Percentiles rank a stretch among this genome's conserved stretches.
phyloP scores from a whole-genome alignment of 306 rosid genomes.

The Trifolium pratense region DNA sequence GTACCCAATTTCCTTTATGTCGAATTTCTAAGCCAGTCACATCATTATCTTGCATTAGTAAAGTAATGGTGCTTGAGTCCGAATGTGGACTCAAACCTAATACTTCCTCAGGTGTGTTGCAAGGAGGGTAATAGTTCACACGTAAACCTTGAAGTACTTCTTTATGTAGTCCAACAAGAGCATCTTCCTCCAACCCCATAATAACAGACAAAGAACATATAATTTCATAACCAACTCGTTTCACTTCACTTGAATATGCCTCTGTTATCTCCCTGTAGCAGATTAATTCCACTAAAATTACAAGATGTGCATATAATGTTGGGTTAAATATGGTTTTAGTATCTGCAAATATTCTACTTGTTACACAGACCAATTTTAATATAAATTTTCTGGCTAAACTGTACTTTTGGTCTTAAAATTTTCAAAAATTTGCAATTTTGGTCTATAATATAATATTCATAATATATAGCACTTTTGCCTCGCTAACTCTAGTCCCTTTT shows the following conservation, averaged over 20 bases:
- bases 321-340: too few species aligned
- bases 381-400: too few species aligned
- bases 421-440: too few species aligned
- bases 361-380: too few species aligned
- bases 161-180: constrained; percentile 46
- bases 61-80: constrained; percentile 49
- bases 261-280: constrained; percentile 41
- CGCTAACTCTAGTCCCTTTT: too few species aligned
- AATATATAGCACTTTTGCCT: too few species aligned
- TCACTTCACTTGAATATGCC: constrained; percentile 47
- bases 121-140: constrained; percentile 52
- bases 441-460: too few species aligned
- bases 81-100: constrained; percentile 56
- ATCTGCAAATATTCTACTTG: too few species aligned
- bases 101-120: constrained; percentile 50
- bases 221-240: constrained; percentile 42
- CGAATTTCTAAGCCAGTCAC: constrained; percentile 48
- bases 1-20: constrained; percentile 50
- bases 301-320: neutral
- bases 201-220: constrained; percentile 39
- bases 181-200: constrained; percentile 47
- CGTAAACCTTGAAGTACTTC: constrained; percentile 35
- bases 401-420: too few species aligned
- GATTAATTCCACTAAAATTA: neutral
- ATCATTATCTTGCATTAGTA: constrained; percentile 52